Evolutionary conservation across 148 eudicot species (phyloP), one percentile per base, ranked within the genome.

Genomic region (Polygonum aviculare): DNA sequence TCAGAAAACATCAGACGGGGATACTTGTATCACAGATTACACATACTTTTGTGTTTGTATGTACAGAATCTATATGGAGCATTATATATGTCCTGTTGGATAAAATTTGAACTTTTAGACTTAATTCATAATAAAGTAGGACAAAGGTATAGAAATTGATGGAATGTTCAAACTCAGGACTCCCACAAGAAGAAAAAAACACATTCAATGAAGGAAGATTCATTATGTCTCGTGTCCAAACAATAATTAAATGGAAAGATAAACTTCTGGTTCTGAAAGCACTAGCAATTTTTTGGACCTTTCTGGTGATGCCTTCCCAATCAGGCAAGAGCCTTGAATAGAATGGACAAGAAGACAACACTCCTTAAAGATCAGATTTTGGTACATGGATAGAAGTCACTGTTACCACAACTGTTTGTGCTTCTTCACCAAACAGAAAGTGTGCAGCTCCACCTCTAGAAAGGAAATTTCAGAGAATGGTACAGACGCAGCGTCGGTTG

Each of bases 381-480:
- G 5, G 21, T 18, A 21, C 59, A 6, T 44, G 47, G 9, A 44
- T 44, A 44, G 11, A 44, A 44, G 47, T 10, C 47, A 6, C 9
- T 44, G 47, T 15, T 59, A 35, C 9, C 4, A 59, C 19, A n/a
- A 18, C 60, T 6, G 21, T 8, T 16, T n/a, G 60, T 54, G 19
- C 60, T 16, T 54, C 60, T 19, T 54, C 9, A 59, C 65, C 36
- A 15, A 14, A 12, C n/a, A 50, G n/a, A 18, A 18, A 12, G 19
- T 26, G 59, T 65, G 19, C 44, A 36, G 41, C 14, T 65, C 7
- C 71, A 31, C 7, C 38, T 22, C 75, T 39, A 18, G 74, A 70
- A 11, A 70, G 36, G 74, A 51, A 19, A n/a, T 12, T 41, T 74
- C 76, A 74, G 60, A 74, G 76, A 48, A 74, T 74, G 60, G n/a